Evolutionary conservation across 768 basidiomycete species (phyloP), one percentile per base, ranked within the genome.

Genomic region (Strobilomyces confusus): DNA sequence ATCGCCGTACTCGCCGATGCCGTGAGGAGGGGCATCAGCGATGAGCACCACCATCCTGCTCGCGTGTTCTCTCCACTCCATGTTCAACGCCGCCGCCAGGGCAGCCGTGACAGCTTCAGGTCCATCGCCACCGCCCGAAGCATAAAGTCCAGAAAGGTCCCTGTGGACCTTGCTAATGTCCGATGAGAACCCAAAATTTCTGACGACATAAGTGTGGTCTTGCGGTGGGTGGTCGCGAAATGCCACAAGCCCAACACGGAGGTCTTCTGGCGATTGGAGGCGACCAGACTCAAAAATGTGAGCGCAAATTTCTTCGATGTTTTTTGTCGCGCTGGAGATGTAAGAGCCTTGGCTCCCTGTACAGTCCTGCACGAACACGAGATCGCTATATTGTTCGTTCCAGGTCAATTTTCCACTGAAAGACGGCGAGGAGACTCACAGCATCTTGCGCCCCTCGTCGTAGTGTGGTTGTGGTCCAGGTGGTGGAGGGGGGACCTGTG

Each of bases 141-240:
- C 93, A 72, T 92, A 94, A 58, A 95, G 74, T 17, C 80, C 77
- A 42, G 89, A 87, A 38, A 98, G 77, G 67, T 94, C 81, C 61
- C 79, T 84, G 62, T 95, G 89, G 22, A 98, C 89, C 65, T 89
- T 81, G 62, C 80, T 77, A 60, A 95, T 94, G 66, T 95, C 89
- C 12, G 91, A 92, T 22, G 94, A 89, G 73, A 98, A 98, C 2
- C 90, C 91, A 77, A 94, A 92, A 68, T 89, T 94, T 76, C 89
- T 92, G 64, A 86, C 87, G 57, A 98, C 76, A 68, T 94, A 98
- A 51, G 93, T 94, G 63, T 91, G 92, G 67, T 98, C 95, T 74
- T 98, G 95, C 15, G 95, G 95, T 23, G 95, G 95, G 66, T 98
- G 92, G 74, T 98, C 95, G 56, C 95, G 83, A 73, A 95, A 98